Evolutionary conservation across 495 filamentous ascomycete species (phyloP).

Genomic region (Geopyxis carbonaria): DNA sequence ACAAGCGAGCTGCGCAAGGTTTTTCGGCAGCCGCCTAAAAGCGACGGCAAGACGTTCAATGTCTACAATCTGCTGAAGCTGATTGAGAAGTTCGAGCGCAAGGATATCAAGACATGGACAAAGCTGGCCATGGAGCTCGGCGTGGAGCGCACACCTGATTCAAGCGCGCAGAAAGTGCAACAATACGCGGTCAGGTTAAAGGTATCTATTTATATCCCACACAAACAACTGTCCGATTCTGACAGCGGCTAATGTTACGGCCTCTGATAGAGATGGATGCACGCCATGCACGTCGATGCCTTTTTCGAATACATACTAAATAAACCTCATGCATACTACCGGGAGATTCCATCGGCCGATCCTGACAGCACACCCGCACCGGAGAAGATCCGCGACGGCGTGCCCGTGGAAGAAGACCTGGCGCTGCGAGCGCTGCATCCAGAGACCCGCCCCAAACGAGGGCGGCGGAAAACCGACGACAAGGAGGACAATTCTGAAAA

Average conservation of each 20-base stretch:
- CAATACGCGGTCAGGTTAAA: slow-evolving; percentile 92
- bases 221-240: no score
- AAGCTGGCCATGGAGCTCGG: slow-evolving; percentile 77
- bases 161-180: slow-evolving; percentile 92
- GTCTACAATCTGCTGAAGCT: slow-evolving; percentile 67
- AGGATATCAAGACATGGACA: slow-evolving; percentile 94
- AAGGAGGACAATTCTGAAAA: slow-evolving; percentile 42
- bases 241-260: no score
- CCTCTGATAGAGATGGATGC: slow-evolving; percentile 96
- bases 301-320: slow-evolving; percentile 85
- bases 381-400: slow-evolving; percentile 62
- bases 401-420: slow-evolving; percentile 79
- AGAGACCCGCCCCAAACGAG: slow-evolving; percentile 77
- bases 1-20: slow-evolving; percentile 56
- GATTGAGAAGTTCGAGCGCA: slow-evolving; percentile 62
- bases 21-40: slow-evolving; percentile 73
- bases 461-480: slow-evolving; percentile 67
- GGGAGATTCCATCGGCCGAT: slow-evolving; percentile 44
- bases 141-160: slow-evolving; percentile 76
- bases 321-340: slow-evolving; percentile 69
- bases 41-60: slow-evolving; percentile 82
- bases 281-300: slow-evolving; percentile 90
- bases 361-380: slow-evolving; percentile 21
- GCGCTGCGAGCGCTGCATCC: slow-evolving; percentile 78
- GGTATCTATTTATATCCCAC: slow-evolving; percentile 39